phyloP scores from a whole-genome alignment of 164 flowering plant species.

The Kingdonia uniflora region DNA sequence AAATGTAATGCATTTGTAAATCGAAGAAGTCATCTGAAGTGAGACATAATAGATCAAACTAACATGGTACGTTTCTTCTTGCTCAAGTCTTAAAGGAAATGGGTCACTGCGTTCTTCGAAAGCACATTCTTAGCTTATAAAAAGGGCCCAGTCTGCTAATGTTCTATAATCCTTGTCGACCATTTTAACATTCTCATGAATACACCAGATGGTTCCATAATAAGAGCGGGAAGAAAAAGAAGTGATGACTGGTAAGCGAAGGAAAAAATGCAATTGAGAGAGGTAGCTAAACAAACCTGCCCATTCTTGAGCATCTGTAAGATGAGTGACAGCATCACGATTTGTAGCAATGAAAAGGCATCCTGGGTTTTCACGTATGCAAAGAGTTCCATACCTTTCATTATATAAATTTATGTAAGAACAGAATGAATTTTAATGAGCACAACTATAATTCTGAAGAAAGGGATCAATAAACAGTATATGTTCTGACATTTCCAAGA shows the following conservation, averaged over 20 bases:
- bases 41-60: no score
- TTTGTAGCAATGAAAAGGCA: conserved; percentile 97
- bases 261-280: neutral
- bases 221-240: no score
- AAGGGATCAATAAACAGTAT: neutral
- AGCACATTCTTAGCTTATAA: no score
- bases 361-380: conserved; percentile 97
- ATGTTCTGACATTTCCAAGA: conserved; percentile 12
- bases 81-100: no score
- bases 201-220: no score
- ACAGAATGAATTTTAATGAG: neutral
- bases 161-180: no score
- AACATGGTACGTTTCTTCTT: no score
- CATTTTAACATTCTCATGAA: no score
- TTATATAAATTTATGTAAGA: conserved; percentile 5
- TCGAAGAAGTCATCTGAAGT: neutral
- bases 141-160: no score
- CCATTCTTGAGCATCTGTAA: conserved; percentile 99
- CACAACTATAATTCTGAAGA: neutral
- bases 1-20: neutral
- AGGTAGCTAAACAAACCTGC: conserved; percentile 52
- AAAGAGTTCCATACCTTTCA: conserved; percentile 85
- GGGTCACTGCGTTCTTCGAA: no score
- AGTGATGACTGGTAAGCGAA: no score
- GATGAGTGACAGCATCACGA: conserved; percentile 98